Evolutionary conservation across 192 early-diverging fungal species (phyloP), one percentile per base, ranked within the genome.

Genomic region (Coemansia sp.): DNA sequence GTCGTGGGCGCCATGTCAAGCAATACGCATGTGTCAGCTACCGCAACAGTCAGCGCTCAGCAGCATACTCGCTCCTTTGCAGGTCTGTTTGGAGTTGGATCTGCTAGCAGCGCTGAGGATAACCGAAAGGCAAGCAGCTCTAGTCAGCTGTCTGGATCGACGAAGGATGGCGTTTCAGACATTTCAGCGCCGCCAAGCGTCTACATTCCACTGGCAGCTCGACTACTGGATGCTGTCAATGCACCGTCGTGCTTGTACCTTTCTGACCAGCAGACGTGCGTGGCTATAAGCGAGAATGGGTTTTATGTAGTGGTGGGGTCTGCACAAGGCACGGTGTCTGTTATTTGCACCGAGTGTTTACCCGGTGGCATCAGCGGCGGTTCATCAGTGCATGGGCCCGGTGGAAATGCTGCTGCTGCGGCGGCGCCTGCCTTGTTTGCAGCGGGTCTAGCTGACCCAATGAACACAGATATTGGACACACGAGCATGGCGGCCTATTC

Each of bases 1-100:
- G 77, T 72, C 26, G 77, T 80, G 16, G 59, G 77, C 23, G 73
- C 73, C 38, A 80, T 80, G 77, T 55, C 73, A 17, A 59, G 62
- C 13, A 33, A 21, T 33, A 33, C 17, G 21, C 10, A 21, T n/a
- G 9, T 32, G 30, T 11, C 55, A 4, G 55, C 55, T 33, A 33
- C 16, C 13, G 6, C 23, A 17, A 26, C 55, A 14, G 30, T 37
- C 4, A 17, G n/a, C 19, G 26, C 52, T n/a, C 42, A 47, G 32
- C 66, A 68, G 11, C n/a, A 62, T 14, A 52, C 62, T 19, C 77
- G 77, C 40, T 11, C 64, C 19, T 58, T 80, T 63, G 65, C 64
- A 11, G 69, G 73, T 6, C 30, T 80, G 38, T 80, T 80, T 72
- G 69, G 77, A 30, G 66, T 37, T 14, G 47, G 35, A 10, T 40